Evolutionary conservation across 1,284 basidiomycete species (phyloP), one percentile per base, ranked within the genome.

Genomic region (Inonotus hispidus): DNA sequence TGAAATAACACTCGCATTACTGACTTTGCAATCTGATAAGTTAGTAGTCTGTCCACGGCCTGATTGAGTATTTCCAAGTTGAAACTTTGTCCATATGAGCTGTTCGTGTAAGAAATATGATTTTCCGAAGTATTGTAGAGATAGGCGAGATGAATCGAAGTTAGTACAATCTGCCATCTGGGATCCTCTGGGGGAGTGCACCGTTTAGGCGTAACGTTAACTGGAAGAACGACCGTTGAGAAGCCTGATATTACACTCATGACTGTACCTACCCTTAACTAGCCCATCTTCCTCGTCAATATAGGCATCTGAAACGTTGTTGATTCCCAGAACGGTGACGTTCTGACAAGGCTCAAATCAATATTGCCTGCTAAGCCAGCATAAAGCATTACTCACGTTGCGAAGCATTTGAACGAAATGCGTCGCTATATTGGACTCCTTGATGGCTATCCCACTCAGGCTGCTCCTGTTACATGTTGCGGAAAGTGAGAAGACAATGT

Each of bases 11-110:
- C 59, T 54, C 19, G 55, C 38, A 56, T 16, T 54, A 66, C 75
- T 29, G 64, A 87, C 88, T 77, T 81, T 53, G 85, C 80, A 23
- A 90, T 73, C 61, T 89, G 82, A 63, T 77, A 73, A 19, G 72
- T 79, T 27, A 83, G 75, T 65, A 88, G 82, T 60, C 80, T 83
- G 39, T 77, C 72, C 21, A 82, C 68, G 23, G 80, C 75, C 64
- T 78, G 77, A 62, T 84, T 79, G 52, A 89, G 75, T 45, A 82
- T 71, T 27, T 77, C 70, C 55, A 79, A 74, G 19, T 85, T 80
- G n/a, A 85, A 75, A 56, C 82, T 74, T 29, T 81, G 72, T 21
- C 71, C 72, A 7, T 71, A 63, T 37, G 38, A 23, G n/a, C 14
- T 21, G 21, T 21, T 11, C 16, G 6, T 21, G 23, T 52, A 35